phyloP scores from a whole-genome alignment of 345 rosid genomes.

The Brassica rapa region DNA sequence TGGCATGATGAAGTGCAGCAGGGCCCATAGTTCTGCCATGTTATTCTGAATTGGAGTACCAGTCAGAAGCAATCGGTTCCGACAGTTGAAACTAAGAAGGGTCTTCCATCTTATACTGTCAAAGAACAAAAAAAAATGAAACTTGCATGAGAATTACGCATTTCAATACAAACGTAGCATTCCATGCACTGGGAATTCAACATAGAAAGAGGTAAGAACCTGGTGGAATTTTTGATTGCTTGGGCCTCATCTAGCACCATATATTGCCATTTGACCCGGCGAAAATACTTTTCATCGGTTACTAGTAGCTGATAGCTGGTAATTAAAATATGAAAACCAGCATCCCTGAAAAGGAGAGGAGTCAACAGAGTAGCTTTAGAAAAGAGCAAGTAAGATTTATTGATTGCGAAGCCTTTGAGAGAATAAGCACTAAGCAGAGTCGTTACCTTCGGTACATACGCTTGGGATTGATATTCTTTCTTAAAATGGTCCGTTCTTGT shows the following conservation, averaged over 20 bases:
- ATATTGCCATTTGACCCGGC: constrained; percentile 99
- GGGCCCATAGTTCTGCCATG: constrained; percentile 99
- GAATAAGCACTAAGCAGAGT: background rate
- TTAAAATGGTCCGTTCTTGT: constrained; percentile 79
- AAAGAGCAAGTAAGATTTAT: constrained; percentile 11
- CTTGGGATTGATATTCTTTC: constrained; percentile 96
- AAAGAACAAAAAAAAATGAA: constrained; percentile 8
- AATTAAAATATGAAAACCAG: constrained; percentile 96
- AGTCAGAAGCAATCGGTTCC: constrained; percentile 97
- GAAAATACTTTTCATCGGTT: constrained; percentile 89
- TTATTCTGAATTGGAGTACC: constrained; percentile 99
- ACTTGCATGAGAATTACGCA: constrained; percentile 23
- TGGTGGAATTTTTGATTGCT: constrained; percentile 93
- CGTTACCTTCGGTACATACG: constrained; percentile 93
- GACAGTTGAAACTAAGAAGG: constrained; percentile 94
- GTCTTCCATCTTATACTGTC: constrained; percentile 99
- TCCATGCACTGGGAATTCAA: constrained; percentile 7
- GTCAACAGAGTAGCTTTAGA: constrained; percentile 9
- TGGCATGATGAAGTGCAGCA: constrained; percentile 99
- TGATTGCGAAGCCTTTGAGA: constrained; percentile 6
- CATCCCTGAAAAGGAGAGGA: constrained; percentile 69
- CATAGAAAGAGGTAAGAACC: constrained; percentile 48
- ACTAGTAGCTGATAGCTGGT: constrained; percentile 97
- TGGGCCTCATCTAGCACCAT: constrained; percentile 99
- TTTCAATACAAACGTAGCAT: constrained; percentile 3